phyloP scores from a whole-genome alignment of 2,329 filamentous ascomycete genomes.

The Beauveria scarabaeidicola region DNA sequence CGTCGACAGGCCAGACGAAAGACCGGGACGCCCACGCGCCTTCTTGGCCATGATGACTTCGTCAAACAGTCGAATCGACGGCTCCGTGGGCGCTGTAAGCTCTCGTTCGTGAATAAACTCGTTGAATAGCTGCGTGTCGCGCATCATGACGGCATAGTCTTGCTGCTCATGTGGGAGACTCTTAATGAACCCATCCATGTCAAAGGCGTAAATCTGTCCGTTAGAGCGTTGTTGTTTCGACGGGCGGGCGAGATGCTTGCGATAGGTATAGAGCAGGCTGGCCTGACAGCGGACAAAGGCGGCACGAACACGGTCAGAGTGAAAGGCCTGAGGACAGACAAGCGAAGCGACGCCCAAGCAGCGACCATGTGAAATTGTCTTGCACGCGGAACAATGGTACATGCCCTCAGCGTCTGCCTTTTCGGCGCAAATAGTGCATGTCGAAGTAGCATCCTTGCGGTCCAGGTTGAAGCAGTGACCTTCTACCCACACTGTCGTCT shows the following conservation, averaged over 20 bases:
- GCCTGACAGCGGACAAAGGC: slow-evolving; percentile 58
- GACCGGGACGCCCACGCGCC: slow-evolving; percentile 53
- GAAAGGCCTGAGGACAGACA: slow-evolving; percentile 56
- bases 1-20: slow-evolving; percentile 46
- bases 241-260: slow-evolving; percentile 53
- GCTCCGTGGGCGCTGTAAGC: slow-evolving; percentile 50
- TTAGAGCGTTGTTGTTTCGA: slow-evolving; percentile 51
- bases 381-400: slow-evolving; percentile 64
- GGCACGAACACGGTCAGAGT: slow-evolving; percentile 52
- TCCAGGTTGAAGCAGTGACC: slow-evolving; percentile 71
- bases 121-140: slow-evolving; percentile 63
- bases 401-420: slow-evolving; percentile 62
- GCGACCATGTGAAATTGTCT: slow-evolving; percentile 46
- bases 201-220: slow-evolving; percentile 54
- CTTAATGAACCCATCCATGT: slow-evolving; percentile 57
- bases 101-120: slow-evolving; percentile 82
- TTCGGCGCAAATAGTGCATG: slow-evolving; percentile 70
- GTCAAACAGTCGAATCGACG: slow-evolving; percentile 68
- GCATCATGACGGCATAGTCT: slow-evolving; percentile 55
- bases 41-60: slow-evolving; percentile 76
- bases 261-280: slow-evolving; percentile 58
- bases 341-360: slow-evolving; percentile 55
- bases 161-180: slow-evolving; percentile 58
- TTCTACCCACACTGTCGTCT: slow-evolving; percentile 75
- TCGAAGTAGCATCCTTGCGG: slow-evolving; percentile 47